Evolutionary conservation across 805 yeast species (phyloP).

Genomic region (Tetrapisispora phaffii): DNA sequence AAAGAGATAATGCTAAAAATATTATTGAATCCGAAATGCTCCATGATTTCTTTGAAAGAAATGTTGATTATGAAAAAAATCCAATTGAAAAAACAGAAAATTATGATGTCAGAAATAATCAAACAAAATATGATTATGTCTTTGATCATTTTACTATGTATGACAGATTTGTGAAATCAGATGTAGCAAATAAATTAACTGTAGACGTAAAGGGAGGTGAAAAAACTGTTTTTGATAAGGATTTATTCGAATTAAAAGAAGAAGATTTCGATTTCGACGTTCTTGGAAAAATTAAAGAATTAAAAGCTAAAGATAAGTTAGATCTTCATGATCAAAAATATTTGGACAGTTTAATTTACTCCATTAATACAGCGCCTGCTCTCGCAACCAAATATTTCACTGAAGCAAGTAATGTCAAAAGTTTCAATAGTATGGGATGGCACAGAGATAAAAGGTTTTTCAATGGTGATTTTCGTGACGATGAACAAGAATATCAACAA

Average conservation of each 20-base stretch:
- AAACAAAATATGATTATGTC: conserved; percentile 3
- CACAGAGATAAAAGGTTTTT: conserved; percentile 56
- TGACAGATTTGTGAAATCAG: conserved; percentile 11
- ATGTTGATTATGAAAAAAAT: not conserved
- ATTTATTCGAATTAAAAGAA: conserved; percentile 10
- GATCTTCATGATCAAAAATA: conserved; percentile 24
- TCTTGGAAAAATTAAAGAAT: conserved; percentile 15
- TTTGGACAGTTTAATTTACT: conserved; percentile 27
- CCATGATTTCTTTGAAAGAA: conserved; percentile 5
- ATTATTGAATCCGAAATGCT: conserved; percentile 18
- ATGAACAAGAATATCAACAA: conserved; percentile 26
- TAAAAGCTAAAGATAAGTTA: conserved; percentile 18
- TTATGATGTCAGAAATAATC: conserved; percentile 1
- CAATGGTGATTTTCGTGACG: conserved; percentile 29
- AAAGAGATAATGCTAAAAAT: conserved; percentile 10
- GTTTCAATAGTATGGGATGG: conserved; percentile 25
- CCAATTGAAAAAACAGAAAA: not conserved
- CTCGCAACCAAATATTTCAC: conserved; percentile 33
- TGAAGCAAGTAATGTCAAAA: conserved; percentile 19
- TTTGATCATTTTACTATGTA: conserved; percentile 17
- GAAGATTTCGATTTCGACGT: conserved; percentile 26
- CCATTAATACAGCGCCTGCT: conserved; percentile 22
- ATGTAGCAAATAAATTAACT: conserved; percentile 5
- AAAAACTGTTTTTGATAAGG: conserved; percentile 7
- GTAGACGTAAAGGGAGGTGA: conserved; percentile 11